Percentiles rank a stretch among this genome's conserved stretches.
These are phyloP conservation scores for Byssothecium circinans DNA, from an alignment of 2,329 filamentous ascomycete species.

Conservation along the genomic window DNA sequence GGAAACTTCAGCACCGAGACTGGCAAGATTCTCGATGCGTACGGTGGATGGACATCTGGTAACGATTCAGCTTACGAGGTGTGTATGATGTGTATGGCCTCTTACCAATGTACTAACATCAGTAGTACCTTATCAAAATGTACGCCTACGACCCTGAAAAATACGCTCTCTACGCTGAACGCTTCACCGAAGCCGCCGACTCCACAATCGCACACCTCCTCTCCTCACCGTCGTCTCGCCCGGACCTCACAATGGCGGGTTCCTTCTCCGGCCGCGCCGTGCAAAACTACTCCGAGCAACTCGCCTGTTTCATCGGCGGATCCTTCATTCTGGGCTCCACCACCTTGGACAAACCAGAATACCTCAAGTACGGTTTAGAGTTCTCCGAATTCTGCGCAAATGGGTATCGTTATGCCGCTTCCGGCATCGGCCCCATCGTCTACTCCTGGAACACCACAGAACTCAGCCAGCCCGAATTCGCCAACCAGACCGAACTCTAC, in stretches of 20 bases:
- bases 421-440: constrained; percentile 31
- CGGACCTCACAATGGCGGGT: constrained; percentile 33
- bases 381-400: constrained; percentile 27
- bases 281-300: constrained; percentile 25
- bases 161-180: constrained; percentile 28
- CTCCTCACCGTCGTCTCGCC: constrained; percentile 30
- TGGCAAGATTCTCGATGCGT: constrained; percentile 25
- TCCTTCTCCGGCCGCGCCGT: constrained; percentile 21
- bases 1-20: constrained; percentile 25
- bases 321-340: constrained; percentile 38
- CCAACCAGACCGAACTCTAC: constrained; percentile 14
- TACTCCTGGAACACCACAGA: constrained; percentile 27
- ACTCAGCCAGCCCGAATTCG: constrained; percentile 8
- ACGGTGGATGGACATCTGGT: constrained; percentile 35
- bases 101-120: neutral
- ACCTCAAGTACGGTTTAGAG: constrained; percentile 32
- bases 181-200: constrained; percentile 32
- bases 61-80: constrained; percentile 37
- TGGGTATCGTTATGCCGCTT: constrained; percentile 18
- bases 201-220: constrained; percentile 33
- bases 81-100: neutral
- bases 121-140: constrained; percentile 34
- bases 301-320: constrained; percentile 36
- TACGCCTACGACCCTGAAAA: constrained; percentile 33
- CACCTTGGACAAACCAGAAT: constrained; percentile 22